phyloP scores from a whole-genome alignment of 371 early-diverging fungal genomes.

The Mucor velutinosus region DNA sequence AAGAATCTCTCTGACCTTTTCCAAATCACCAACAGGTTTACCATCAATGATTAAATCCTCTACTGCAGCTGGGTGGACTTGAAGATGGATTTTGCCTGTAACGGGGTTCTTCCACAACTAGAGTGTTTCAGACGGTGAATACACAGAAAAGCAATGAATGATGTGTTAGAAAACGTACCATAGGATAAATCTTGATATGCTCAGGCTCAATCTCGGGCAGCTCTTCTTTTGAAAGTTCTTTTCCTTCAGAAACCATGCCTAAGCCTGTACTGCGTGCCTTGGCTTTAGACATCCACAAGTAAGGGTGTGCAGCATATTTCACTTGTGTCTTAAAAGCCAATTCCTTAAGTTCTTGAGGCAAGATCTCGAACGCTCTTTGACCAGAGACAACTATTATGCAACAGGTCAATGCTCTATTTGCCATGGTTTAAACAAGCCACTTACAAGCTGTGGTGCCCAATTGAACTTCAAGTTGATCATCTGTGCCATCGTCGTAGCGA shows the following conservation, averaged over 20 bases:
- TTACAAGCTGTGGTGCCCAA: conserved; percentile 57
- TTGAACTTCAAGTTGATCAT: conserved; percentile 46
- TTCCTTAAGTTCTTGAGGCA: conserved; percentile 50
- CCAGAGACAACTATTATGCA: conserved; percentile 46
- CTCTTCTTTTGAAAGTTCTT: conserved; percentile 39
- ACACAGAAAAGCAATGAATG: neutral
- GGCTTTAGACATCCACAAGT: conserved; percentile 57
- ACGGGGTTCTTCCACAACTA: conserved; percentile 58
- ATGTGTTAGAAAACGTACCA: conserved; percentile 27
- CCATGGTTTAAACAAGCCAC: conserved; percentile 1
- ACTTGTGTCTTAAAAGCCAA: conserved; percentile 49
- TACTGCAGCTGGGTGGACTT: conserved; percentile 51
- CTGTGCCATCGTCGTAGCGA: conserved; percentile 47
- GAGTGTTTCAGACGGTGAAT: neutral
- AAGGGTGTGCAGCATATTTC: conserved; percentile 54
- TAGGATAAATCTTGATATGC: conserved; percentile 49
- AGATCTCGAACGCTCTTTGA: conserved; percentile 49
- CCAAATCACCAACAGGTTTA: conserved; percentile 46
- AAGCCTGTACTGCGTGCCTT: conserved; percentile 40
- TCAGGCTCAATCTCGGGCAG: conserved; percentile 44
- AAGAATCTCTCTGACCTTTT: conserved; percentile 46
- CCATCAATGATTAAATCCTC: conserved; percentile 56
- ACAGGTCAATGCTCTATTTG: neutral
- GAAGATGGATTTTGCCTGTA: conserved; percentile 50
- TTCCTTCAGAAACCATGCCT: conserved; percentile 50